phyloP scores from a whole-genome alignment of 2,329 filamentous ascomycete species.

The Metarhizium guizhouense region DNA sequence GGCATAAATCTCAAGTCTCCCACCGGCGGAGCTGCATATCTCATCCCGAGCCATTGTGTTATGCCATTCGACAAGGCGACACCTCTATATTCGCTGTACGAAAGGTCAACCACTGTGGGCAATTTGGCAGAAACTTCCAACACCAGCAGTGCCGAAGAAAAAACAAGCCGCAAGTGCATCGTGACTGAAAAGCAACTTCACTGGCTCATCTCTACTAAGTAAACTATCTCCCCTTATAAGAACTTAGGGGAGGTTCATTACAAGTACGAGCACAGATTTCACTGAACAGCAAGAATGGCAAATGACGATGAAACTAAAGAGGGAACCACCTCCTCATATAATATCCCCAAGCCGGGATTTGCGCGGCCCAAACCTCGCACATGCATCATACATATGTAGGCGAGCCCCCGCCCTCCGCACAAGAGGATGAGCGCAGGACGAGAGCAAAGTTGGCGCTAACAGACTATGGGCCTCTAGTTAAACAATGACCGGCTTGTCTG shows the following conservation, averaged over 20 bases:
- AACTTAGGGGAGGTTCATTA: no score
- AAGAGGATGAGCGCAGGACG: no score
- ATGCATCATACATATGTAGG: no score
- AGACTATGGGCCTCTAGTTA: no score
- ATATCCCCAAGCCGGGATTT: no score
- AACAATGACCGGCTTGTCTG: no score
- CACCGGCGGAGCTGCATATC: slow-evolving; percentile 62
- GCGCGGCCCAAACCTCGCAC: no score
- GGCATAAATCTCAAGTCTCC: slow-evolving; percentile 57
- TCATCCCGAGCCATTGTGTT: slow-evolving; percentile 65
- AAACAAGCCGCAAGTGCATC: background rate
- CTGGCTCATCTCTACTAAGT: background rate
- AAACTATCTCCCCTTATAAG: background rate
- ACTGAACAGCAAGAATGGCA: background rate
- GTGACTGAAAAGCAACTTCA: background rate
- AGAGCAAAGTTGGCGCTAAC: no score
- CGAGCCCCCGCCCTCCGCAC: no score
- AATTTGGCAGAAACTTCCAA: background rate
- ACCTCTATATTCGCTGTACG: slow-evolving; percentile 59
- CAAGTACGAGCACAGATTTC: background rate
- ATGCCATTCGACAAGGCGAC: slow-evolving; percentile 44
- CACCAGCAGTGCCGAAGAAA: background rate
- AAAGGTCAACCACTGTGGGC: slow-evolving; percentile 42
- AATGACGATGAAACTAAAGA: background rate
- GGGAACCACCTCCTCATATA: background rate